Evolutionary conservation across 2,329 filamentous ascomycete genomes (phyloP).

Genomic region (Acrocalymma vagum): DNA sequence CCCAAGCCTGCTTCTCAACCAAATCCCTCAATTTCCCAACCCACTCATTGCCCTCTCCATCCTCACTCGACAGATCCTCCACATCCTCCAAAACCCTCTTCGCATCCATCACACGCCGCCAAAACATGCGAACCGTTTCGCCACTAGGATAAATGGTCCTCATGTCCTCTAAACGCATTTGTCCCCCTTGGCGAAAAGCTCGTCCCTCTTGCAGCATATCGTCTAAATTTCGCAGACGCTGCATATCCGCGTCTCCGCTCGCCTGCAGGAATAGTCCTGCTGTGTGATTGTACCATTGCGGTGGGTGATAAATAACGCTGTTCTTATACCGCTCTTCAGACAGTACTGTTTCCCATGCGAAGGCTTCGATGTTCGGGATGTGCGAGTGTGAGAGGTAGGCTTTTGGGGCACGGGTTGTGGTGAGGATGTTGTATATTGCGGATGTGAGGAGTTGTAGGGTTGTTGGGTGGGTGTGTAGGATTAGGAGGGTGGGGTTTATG

Average conservation of each 20-base stretch:
- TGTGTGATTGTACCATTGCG: conserved; percentile 7
- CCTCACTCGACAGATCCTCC: conserved; percentile 3
- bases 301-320: conserved; percentile 1
- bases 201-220: too few relatives aligned
- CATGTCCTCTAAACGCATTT: too few relatives aligned
- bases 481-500: too few relatives aligned
- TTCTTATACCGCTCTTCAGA: conserved; percentile 1
- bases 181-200: too few relatives aligned
- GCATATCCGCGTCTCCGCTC: background rate
- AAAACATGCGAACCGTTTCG: conserved; percentile 21
- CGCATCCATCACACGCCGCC: conserved; percentile 22
- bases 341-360: conserved; percentile 53
- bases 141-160: conserved; percentile 24
- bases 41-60: conserved; percentile 10
- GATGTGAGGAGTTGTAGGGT: conserved; percentile 33
- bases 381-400: conserved; percentile 28
- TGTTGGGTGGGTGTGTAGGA: too few relatives aligned
- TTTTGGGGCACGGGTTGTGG: too few relatives aligned
- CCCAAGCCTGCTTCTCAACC: conserved; percentile 11
- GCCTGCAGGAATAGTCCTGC: background rate
- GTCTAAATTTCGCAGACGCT: too few relatives aligned
- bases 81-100: conserved; percentile 18
- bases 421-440: conserved; percentile 40
- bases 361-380: conserved; percentile 38
- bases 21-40: conserved; percentile 1